Evolutionary conservation across 768 basidiomycete genomes (phyloP).

Genomic region (Phylloporus sp.): DNA sequence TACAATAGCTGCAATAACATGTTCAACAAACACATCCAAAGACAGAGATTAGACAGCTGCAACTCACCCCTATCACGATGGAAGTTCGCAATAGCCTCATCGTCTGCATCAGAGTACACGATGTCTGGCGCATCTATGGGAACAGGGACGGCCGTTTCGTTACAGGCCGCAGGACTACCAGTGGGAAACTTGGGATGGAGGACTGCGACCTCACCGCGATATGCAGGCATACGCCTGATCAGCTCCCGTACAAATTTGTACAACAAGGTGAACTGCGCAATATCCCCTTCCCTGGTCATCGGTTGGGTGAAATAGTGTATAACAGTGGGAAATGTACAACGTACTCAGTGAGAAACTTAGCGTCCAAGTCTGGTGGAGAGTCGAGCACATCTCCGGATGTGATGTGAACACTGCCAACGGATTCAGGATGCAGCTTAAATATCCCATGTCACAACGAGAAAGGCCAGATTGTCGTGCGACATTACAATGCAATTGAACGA

Average conservation of each 20-base stretch:
- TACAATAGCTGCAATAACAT: neutral
- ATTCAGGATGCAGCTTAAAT: constrained; percentile 38
- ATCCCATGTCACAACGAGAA: constrained; percentile 1
- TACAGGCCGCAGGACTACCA: constrained; percentile 25
- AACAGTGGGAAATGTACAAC: constrained; percentile 29
- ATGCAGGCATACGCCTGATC: constrained; percentile 45
- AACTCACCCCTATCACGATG: constrained; percentile 6
- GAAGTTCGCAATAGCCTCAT: constrained; percentile 29
- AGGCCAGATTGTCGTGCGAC: too few relatives aligned
- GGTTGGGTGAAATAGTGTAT: neutral
- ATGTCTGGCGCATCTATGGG: constrained; percentile 28
- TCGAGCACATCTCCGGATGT: constrained; percentile 37
- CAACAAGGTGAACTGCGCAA: constrained; percentile 44
- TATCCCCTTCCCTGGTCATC: constrained; percentile 28
- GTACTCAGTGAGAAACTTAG: constrained; percentile 43
- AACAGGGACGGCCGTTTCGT: constrained; percentile 15
- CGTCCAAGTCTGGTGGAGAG: constrained; percentile 41
- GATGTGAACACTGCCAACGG: constrained; percentile 47
- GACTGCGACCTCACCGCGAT: constrained; percentile 8
- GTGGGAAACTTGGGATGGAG: constrained; percentile 25
- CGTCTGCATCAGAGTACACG: constrained; percentile 31
- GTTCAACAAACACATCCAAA: neutral
- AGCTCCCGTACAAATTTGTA: constrained; percentile 56
- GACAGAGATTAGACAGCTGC: too few relatives aligned
- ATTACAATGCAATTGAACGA: neutral